Conservation (phyloP, 805 yeast genomes). For the Pichia rugopelliculosa region DNA sequence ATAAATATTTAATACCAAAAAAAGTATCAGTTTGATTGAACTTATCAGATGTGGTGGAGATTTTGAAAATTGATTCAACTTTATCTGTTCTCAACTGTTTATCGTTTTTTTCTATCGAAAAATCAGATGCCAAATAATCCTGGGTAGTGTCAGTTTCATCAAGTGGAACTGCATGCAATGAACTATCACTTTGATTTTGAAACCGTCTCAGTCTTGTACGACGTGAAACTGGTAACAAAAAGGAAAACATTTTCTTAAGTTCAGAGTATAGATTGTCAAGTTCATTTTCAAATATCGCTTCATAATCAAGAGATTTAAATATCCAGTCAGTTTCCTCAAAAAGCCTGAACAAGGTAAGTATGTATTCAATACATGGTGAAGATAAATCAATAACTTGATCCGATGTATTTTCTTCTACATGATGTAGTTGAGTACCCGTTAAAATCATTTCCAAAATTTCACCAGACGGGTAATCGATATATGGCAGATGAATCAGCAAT, state of each 20-base stretch:
- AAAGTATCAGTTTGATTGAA: neutral
- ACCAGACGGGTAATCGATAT: conserved; percentile 6
- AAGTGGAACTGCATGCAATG: neutral
- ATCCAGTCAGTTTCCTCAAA: neutral
- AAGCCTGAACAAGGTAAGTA: neutral
- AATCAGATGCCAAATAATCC: conserved; percentile 2
- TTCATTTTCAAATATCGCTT: conserved; percentile 1
- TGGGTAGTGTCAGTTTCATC: neutral
- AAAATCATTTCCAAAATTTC: conserved; percentile 4
- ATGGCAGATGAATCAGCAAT: neutral
- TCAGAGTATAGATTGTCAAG: neutral
- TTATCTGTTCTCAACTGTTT: conserved; percentile 1
- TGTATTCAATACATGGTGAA: conserved; percentile 2
- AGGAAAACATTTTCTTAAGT: neutral
- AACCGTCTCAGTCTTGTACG: neutral
- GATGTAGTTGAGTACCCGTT: conserved; percentile 6
- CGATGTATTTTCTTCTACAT: conserved; percentile 1
- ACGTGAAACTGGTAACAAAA: neutral
- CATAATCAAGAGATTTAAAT: neutral
- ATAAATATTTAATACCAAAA: conserved; percentile 4
- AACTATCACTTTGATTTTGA: neutral
- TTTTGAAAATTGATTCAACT: conserved; percentile 1
- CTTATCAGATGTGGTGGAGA: conserved; percentile 8
- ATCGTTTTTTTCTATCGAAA: neutral
- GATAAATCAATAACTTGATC: neutral